Conservation (phyloP, 2,329 filamentous ascomycete species). For the Ceratocystiopsis brevicomis region DNA sequence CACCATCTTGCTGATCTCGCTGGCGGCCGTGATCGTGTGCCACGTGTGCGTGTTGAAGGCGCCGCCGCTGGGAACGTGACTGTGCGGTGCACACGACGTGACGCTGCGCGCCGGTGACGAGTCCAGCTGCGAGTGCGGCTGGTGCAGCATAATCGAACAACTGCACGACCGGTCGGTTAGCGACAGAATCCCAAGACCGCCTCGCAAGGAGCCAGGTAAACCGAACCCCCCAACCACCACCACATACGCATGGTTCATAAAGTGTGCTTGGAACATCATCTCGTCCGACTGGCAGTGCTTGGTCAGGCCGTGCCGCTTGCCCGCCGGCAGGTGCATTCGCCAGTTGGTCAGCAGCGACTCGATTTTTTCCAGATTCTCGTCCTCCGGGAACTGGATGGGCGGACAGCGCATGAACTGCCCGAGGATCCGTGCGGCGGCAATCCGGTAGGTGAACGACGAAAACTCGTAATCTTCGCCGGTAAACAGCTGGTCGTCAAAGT, state of each 20-base stretch:
- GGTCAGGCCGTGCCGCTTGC: slow-evolving; percentile 51
- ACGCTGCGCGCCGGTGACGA: slow-evolving; percentile 36
- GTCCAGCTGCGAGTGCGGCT: slow-evolving; percentile 60
- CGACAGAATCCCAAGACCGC: too few species aligned
- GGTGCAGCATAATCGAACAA: slow-evolving; percentile 56
- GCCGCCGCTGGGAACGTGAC: slow-evolving; percentile 27
- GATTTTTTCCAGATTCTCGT: slow-evolving; percentile 31
- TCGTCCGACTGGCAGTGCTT: slow-evolving; percentile 60
- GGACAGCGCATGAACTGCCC: slow-evolving; percentile 50
- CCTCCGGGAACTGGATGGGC: slow-evolving; percentile 30
- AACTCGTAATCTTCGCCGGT: slow-evolving; percentile 50
- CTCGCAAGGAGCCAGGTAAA: neutral
- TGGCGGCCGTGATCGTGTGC: slow-evolving; percentile 64
- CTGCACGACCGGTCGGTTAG: slow-evolving; percentile 13
- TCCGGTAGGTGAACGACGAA: slow-evolving; percentile 70
- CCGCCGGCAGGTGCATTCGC: slow-evolving; percentile 56
- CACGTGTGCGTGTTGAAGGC: slow-evolving; percentile 50
- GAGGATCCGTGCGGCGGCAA: slow-evolving; percentile 63
- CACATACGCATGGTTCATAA: slow-evolving; percentile 45
- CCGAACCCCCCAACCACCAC: neutral
- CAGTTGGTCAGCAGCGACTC: slow-evolving; percentile 47
- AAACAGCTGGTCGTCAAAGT: slow-evolving; percentile 63
- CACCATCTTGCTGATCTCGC: slow-evolving; percentile 56
- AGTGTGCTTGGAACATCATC: slow-evolving; percentile 79
- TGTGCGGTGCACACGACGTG: slow-evolving; percentile 48